Evolutionary conservation across 148 eudicot species (phyloP).

Genomic region (Arbutus unedo): DNA sequence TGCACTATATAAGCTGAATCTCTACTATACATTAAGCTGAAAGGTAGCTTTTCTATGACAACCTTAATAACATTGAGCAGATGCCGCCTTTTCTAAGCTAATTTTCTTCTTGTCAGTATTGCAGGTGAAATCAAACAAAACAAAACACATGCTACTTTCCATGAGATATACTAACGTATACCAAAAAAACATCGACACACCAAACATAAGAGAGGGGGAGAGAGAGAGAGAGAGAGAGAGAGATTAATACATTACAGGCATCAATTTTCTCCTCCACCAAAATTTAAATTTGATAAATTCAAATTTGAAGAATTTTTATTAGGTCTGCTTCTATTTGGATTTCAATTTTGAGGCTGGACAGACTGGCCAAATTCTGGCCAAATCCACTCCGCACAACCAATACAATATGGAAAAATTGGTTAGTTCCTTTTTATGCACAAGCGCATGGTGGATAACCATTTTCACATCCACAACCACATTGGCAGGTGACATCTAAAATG

Average conservation of each 20-base stretch:
- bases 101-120: background rate
- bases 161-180: background rate
- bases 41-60: background rate
- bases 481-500: no score
- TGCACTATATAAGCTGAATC: background rate
- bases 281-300: background rate
- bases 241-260: background rate
- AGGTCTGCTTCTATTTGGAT: background rate
- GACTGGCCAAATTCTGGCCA: background rate
- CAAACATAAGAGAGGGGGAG: background rate
- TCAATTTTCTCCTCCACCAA: background rate
- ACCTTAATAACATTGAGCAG: slow-evolving; percentile 5
- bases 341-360: background rate
- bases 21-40: background rate
- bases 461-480: slow-evolving; percentile 9
- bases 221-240: background rate
- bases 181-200: background rate
- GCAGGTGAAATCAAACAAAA: slow-evolving; percentile 3
- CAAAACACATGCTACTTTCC: slow-evolving; percentile 2
- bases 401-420: background rate
- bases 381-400: background rate
- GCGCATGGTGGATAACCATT: background rate
- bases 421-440: background rate
- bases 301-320: background rate
- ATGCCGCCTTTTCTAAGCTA: slow-evolving; percentile 1